Percentiles rank a stretch among this genome's conserved stretches.
Conservation (phyloP, 2,329 filamentous ascomycete species). For the Knufia fluminis region DNA sequence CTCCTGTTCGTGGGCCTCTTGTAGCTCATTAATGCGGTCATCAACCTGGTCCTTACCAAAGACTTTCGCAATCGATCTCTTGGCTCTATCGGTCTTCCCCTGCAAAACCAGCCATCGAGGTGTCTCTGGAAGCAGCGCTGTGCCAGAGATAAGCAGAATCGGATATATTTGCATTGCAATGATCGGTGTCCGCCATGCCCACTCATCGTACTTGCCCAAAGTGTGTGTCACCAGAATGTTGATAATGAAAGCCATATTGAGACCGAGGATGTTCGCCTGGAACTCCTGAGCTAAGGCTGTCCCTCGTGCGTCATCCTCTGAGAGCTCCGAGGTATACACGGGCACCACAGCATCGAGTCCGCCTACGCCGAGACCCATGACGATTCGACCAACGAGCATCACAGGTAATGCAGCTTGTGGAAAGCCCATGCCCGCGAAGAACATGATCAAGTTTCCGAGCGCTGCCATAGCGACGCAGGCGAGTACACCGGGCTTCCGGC, state of each 20-base stretch:
- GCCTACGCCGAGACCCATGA: constrained; percentile 40
- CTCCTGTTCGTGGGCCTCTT: constrained; percentile 44
- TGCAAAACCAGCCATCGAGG: constrained; percentile 50
- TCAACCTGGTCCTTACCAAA: constrained; percentile 43
- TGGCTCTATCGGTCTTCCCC: constrained; percentile 42
- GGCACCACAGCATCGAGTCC: constrained; percentile 54
- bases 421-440: constrained; percentile 42
- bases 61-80: constrained; percentile 39
- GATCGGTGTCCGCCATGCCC: constrained; percentile 55
- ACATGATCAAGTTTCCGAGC: constrained; percentile 53
- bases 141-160: constrained; percentile 43
- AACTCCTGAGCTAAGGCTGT: constrained; percentile 54
- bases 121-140: constrained; percentile 47
- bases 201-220: constrained; percentile 48
- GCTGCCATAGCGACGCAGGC: constrained; percentile 45
- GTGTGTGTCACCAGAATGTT: constrained; percentile 46
- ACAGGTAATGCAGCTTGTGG: constrained; percentile 34
- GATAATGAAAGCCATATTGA: constrained; percentile 52
- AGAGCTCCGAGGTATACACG: constrained; percentile 50
- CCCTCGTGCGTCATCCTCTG: constrained; percentile 48
- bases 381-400: constrained; percentile 42
- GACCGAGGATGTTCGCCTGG: constrained; percentile 54
- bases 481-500: constrained; percentile 49
- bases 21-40: constrained; percentile 42
- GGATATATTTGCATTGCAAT: constrained; percentile 54